Conservation (phyloP, 1,284 basidiomycete genomes). For the Puccinia coronata region DNA sequence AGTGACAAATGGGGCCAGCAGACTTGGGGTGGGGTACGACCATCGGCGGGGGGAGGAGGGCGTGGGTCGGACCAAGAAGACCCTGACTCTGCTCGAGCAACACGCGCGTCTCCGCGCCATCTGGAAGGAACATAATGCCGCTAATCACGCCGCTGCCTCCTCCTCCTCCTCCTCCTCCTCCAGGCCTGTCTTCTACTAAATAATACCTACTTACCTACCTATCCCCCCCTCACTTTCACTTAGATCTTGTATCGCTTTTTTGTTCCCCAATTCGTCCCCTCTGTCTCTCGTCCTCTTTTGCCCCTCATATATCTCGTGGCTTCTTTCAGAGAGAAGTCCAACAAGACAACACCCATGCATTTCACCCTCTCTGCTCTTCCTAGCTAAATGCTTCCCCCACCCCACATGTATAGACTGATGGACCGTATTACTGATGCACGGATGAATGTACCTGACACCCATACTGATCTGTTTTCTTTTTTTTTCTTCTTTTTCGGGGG, state of each 20-base stretch:
- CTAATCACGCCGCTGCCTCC: not conserved
- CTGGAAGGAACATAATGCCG: not conserved
- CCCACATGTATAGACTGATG: too few relatives aligned
- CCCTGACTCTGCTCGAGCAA: not conserved
- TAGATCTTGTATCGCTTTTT: not conserved
- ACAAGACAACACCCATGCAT: too few relatives aligned
- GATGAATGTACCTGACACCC: not conserved
- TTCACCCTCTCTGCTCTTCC: too few relatives aligned
- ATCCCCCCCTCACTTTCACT: not conserved
- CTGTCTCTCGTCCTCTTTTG: not conserved
- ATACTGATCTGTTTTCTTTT: not conserved
- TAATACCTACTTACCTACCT: too few relatives aligned
- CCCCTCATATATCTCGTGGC: not conserved
- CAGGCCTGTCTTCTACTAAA: too few relatives aligned
- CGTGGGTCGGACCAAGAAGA: not conserved
- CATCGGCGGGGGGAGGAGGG: not conserved
- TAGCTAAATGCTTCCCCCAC: too few relatives aligned
- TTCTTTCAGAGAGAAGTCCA: not conserved
- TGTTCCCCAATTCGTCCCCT: not conserved
- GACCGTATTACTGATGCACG: too few relatives aligned
- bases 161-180: not conserved
- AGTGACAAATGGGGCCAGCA: not conserved
- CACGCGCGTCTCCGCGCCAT: not conserved
- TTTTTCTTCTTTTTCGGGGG: not conserved
- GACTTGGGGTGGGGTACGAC: not conserved